Base-by-base conservation (phyloP, 306 rosid genomes). In the Cucurbita maxima region DNA sequence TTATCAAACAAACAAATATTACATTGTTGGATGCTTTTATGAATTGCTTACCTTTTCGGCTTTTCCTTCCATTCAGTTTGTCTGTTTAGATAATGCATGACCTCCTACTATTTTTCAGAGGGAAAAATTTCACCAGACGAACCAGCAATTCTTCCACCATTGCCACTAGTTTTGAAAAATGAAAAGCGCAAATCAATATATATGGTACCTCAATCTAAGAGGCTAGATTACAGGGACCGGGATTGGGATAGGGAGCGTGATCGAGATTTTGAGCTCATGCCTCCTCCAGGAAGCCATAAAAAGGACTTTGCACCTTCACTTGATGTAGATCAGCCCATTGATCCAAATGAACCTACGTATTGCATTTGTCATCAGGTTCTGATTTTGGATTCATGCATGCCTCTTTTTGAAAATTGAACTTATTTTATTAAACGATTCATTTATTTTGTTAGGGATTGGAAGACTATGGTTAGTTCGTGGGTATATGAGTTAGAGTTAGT, bases 161-260 rank as follows among this genome's bases (percentile, higher is more conserved):
- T 91, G 83, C 91, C 99, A 70, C 66, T 94, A 70, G 89, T 85
- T 75, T 86, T 82, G 20, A 94, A 85, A 81, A 74, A 60, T 72
- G 99, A 94, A 82, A 94, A 83, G 72, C 97, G 99, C 73, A 89
- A 34, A 83, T 8, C 75, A 38, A 0, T 76, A 13, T 89, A 86
- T 79, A 84, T 59, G 79, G 85, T 96, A 54, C 92, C 97, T 81
- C 99, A 85, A 76, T 54, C 92, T 2, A 94, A 80, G 84, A 94
- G 96, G 79, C 71, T 80, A 68, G 96, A 94, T 70, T 90, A 82
- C 72, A 87, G 90, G 81, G 96, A 93, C 5, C 83, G 98, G 77
- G 98, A 93, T 20, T 93, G 97, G 96, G 98, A 94, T 81, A 82
- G 96, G 75, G 97, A 91, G 71, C 97, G 93, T 58, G 97, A 89